Evolutionary conservation across 306 rosid species (phyloP).

Genomic region (Vicia villosa): DNA sequence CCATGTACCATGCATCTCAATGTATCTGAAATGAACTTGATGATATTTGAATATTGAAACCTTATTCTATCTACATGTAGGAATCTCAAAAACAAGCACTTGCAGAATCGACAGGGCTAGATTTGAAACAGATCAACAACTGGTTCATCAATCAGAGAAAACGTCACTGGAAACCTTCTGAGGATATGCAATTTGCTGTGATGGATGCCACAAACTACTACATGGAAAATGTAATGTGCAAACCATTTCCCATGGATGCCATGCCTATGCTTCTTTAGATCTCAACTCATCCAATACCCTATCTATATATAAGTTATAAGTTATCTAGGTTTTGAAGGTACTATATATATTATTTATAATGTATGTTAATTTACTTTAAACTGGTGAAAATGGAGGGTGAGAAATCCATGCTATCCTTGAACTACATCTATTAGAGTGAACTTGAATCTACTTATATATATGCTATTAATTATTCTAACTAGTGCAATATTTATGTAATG

Average conservation of each 20-base stretch:
- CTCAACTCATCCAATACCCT: conserved; percentile 21
- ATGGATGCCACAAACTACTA: conserved; percentile 85
- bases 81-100: conserved; percentile 88
- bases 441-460: conserved; percentile 10
- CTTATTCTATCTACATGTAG: conserved; percentile 40
- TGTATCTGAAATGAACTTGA: not conserved
- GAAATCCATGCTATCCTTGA: conserved; percentile 8
- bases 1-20: conserved; percentile 42
- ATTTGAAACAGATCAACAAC: conserved; percentile 96
- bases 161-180: conserved; percentile 96
- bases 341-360: conserved; percentile 4
- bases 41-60: not conserved
- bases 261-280: conserved; percentile 47
- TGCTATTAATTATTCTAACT: not conserved
- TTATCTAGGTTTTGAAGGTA: conserved; percentile 6
- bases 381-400: conserved; percentile 4
- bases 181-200: conserved; percentile 96
- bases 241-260: conserved; percentile 75
- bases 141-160: conserved; percentile 98
- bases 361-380: conserved; percentile 13
- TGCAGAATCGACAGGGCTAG: conserved; percentile 88
- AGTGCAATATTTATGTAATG: too few species aligned
- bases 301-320: conserved; percentile 11
- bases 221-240: conserved; percentile 81
- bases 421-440: conserved; percentile 5